These are phyloP conservation scores for Rhizophagus clarus DNA, from an alignment of 192 early-diverging fungal genomes.

Conservation along the genomic window DNA sequence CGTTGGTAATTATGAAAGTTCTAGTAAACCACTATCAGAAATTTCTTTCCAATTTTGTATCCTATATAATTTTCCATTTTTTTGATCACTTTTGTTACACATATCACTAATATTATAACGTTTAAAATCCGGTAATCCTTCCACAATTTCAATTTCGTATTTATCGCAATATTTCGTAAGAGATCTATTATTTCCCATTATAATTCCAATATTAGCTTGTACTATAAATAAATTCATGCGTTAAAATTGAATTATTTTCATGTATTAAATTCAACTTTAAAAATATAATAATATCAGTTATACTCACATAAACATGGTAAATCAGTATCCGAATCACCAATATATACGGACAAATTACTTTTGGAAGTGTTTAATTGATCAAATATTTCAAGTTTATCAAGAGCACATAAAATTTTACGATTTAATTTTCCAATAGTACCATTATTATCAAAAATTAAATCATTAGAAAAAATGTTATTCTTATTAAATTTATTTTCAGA, in stretches of 20 bases:
- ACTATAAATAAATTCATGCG: constrained; percentile 3
- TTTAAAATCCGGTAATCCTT: not conserved
- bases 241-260: not conserved
- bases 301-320: constrained; percentile 30
- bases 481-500: not conserved
- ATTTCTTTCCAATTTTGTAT: constrained; percentile 28
- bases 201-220: constrained; percentile 26
- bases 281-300: no score
- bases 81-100: no score
- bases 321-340: constrained; percentile 34
- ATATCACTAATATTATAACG: not conserved
- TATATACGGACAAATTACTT: constrained; percentile 17
- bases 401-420: not conserved
- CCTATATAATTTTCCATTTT: not conserved
- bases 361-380: not conserved
- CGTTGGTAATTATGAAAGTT: not conserved
- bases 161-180: constrained; percentile 21
- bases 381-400: constrained; percentile 31
- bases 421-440: constrained; percentile 23
- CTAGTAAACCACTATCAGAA: constrained; percentile 11
- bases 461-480: constrained; percentile 14
- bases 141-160: constrained; percentile 25
- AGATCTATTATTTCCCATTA: constrained; percentile 30
- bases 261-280: not conserved
- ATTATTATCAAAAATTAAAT: constrained; percentile 19